A percentile compares a stretch with the other conserved stretches of the same genome.
Conservation (phyloP, 1,284 basidiomycete species). For the Apiotrichum laibachii region DNA sequence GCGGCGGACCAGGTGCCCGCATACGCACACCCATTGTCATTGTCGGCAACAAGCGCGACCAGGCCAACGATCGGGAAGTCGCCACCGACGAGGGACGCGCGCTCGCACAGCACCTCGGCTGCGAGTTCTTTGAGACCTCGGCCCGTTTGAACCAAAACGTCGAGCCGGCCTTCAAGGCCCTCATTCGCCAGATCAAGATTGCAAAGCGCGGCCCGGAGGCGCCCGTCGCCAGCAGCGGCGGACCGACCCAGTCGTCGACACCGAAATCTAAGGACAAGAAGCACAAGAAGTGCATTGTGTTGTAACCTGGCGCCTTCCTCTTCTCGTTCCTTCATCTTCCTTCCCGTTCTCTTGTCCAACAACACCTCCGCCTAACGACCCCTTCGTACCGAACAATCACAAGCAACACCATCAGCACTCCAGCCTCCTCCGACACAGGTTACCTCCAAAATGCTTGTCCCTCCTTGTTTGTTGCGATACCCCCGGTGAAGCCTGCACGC, state of each 20-base stretch:
- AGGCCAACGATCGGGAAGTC: slow-evolving; percentile 74
- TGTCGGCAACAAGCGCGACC: slow-evolving; percentile 87
- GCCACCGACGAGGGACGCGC: slow-evolving; percentile 81
- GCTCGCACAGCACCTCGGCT: slow-evolving; percentile 81
- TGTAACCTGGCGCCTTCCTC: slow-evolving; percentile 25
- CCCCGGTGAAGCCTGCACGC: neutral
- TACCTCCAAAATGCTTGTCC: neutral
- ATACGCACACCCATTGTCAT: slow-evolving; percentile 60
- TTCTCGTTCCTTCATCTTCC: neutral
- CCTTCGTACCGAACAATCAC: neutral
- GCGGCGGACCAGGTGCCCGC: neutral
- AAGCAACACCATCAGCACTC: neutral
- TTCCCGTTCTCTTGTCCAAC: neutral
- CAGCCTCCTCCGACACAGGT: no score
- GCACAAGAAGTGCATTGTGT: slow-evolving; percentile 50
- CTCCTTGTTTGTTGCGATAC: neutral
- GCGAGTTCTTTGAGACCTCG: slow-evolving; percentile 93
- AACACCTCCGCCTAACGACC: neutral
- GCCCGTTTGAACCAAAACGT: slow-evolving; percentile 96
- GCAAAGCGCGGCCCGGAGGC: slow-evolving; percentile 27
- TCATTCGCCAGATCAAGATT: slow-evolving; percentile 75
- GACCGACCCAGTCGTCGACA: slow-evolving; percentile 3
- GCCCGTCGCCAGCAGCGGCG: neutral
- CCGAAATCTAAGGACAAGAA: slow-evolving; percentile 30
- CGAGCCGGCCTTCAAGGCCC: slow-evolving; percentile 84